Conservation (phyloP, 176 grass and related monocot species). For the Tillandsia fasciculata region DNA sequence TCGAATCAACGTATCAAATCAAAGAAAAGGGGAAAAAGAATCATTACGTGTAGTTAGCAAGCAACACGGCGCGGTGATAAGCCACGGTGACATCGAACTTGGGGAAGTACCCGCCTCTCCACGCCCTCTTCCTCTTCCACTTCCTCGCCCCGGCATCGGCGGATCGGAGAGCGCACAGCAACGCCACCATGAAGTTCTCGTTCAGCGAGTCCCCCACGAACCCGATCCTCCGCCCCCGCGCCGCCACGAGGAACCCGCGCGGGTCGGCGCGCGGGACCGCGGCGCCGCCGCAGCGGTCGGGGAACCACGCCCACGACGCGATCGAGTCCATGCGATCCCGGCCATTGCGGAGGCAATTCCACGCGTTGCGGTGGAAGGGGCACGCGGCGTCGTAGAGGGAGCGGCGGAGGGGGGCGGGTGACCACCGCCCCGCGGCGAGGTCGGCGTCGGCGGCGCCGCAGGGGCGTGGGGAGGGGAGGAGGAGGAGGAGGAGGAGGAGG, state of each 20-base stretch:
- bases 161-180: slow-evolving; percentile 66
- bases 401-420: slow-evolving; percentile 14
- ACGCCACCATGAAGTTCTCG: slow-evolving; percentile 72
- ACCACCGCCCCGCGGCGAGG: slow-evolving; percentile 51
- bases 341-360: slow-evolving; percentile 82
- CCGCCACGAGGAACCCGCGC: slow-evolving; percentile 12
- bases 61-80: slow-evolving; percentile 86
- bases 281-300: slow-evolving; percentile 49
- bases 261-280: slow-evolving; percentile 54
- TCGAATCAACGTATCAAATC: not conserved
- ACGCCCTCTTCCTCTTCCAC: slow-evolving; percentile 90
- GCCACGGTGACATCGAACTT: slow-evolving; percentile 55
- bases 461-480: slow-evolving; percentile 19
- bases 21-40: slow-evolving; percentile 8
- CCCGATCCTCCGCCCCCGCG: not conserved
- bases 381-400: slow-evolving; percentile 53
- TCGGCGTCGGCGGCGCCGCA: slow-evolving; percentile 57
- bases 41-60: slow-evolving; percentile 75
- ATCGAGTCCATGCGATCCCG: slow-evolving; percentile 33
- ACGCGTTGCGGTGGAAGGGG: slow-evolving; percentile 84
- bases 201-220: slow-evolving; percentile 51
- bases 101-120: slow-evolving; percentile 83
- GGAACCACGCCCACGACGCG: slow-evolving; percentile 59
- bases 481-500: not conserved
- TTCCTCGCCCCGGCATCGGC: slow-evolving; percentile 47